Evolutionary conservation across 345 rosid genomes (phyloP).

Genomic region (Salix viminalis): DNA sequence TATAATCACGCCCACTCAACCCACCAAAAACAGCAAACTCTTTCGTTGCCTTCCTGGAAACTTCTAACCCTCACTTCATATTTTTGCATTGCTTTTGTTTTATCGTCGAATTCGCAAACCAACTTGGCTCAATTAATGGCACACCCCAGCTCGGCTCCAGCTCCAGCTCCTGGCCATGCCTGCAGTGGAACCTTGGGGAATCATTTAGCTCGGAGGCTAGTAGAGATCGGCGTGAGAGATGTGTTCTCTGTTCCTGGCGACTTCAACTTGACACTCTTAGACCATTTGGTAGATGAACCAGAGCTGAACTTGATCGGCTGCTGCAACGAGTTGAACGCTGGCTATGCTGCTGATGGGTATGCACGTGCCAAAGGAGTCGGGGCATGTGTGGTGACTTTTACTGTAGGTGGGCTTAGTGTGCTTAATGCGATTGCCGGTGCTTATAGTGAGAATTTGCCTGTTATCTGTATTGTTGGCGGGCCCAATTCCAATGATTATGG

Average conservation of each 20-base stretch:
- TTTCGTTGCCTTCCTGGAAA: background rate
- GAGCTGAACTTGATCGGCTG: conserved; percentile 55
- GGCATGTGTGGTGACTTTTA: conserved; percentile 69
- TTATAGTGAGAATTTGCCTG: conserved; percentile 65
- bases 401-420: conserved; percentile 73
- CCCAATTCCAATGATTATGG: conserved; percentile 74
- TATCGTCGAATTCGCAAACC: conserved; percentile 38
- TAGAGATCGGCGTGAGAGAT: conserved; percentile 61
- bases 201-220: conserved; percentile 63
- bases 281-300: conserved; percentile 59
- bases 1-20: background rate
- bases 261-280: conserved; percentile 60
- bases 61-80: background rate
- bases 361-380: conserved; percentile 65
- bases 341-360: conserved; percentile 76
- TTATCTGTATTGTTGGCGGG: conserved; percentile 64
- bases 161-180: conserved; percentile 10
- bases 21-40: background rate
- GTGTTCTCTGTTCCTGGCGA: conserved; percentile 76
- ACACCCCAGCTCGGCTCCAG: conserved; percentile 21
- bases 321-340: conserved; percentile 78
- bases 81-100: background rate
- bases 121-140: conserved; percentile 28
- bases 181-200: conserved; percentile 45
- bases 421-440: conserved; percentile 71